phyloP scores from a whole-genome alignment of 768 basidiomycete species.

The Termitomyces sp. region DNA sequence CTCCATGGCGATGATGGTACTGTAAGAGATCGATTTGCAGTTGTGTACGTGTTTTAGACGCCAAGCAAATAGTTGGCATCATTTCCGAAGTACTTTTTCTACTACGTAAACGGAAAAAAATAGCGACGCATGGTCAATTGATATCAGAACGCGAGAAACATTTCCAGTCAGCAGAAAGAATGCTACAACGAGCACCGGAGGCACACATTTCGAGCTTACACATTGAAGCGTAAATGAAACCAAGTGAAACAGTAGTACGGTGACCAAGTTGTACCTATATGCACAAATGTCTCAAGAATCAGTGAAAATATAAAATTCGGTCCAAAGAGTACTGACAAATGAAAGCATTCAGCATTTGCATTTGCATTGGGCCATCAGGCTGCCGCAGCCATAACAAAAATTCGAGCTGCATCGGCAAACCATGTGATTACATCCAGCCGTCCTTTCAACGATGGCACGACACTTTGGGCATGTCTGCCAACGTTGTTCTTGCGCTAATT shows the following conservation, averaged over 20 bases:
- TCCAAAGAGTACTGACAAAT: background rate
- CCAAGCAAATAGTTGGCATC: background rate
- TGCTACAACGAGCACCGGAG: background rate
- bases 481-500: constrained; percentile 36
- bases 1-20: constrained; percentile 1
- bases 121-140: background rate
- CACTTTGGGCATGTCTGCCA: constrained; percentile 68
- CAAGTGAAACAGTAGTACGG: background rate
- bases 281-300: background rate
- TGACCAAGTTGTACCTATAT: background rate
- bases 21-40: background rate
- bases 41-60: background rate
- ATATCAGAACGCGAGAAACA: background rate
- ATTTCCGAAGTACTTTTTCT: background rate
- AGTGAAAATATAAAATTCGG: background rate
- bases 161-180: background rate
- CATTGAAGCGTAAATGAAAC: background rate
- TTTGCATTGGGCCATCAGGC: constrained; percentile 11
- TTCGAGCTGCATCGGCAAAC: constrained; percentile 52
- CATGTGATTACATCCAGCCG: constrained; percentile 59
- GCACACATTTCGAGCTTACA: background rate
- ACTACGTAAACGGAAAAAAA: background rate
- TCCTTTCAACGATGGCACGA: constrained; percentile 48
- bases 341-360: constrained; percentile 43
- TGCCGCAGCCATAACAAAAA: constrained; percentile 65